Evolutionary conservation across 208 protist genomes (phyloP).

Genomic region (Blastocrithidia nonstop): DNA sequence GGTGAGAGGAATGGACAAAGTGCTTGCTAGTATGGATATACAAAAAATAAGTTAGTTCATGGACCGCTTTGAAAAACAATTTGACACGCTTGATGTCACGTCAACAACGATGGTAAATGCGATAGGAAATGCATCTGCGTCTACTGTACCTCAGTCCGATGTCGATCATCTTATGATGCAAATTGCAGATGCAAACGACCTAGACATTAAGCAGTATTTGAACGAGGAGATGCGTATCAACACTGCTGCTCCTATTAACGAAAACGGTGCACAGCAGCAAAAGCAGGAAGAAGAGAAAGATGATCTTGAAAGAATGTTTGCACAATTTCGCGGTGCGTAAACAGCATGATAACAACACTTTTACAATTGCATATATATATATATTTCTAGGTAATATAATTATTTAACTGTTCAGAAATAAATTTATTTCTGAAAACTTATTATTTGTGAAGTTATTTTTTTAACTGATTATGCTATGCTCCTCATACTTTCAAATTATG

Average conservation of each 20-base stretch:
- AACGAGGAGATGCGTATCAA: constrained; percentile 41
- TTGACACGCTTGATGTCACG: constrained; percentile 94
- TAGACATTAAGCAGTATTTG: constrained; percentile 73
- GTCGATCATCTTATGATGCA: constrained; percentile 88
- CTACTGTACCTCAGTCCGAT: constrained; percentile 83
- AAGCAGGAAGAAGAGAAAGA: constrained; percentile 15
- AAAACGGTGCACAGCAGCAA: constrained; percentile 5
- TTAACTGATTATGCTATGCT: no score
- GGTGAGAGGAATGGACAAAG: constrained; percentile 91
- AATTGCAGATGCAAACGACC: constrained; percentile 90
- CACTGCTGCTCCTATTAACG: no score
- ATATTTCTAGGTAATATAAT: constrained; percentile 2
- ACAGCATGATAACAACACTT: constrained; percentile 3
- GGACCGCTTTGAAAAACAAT: constrained; percentile 96
- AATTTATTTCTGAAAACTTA: background rate
- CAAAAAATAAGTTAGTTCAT: constrained; percentile 84
- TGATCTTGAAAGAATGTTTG: constrained; percentile 50
- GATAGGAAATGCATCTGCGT: constrained; percentile 83
- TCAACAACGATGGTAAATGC: constrained; percentile 87
- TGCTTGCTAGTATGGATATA: constrained; percentile 88
- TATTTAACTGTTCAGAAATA: background rate
- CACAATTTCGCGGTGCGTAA: constrained; percentile 30
- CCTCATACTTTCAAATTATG: no score
- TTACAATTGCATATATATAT: background rate
- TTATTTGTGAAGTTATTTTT: no score